Conservation (phyloP, 202 grass and related monocot species). For the Setaria italica region DNA sequence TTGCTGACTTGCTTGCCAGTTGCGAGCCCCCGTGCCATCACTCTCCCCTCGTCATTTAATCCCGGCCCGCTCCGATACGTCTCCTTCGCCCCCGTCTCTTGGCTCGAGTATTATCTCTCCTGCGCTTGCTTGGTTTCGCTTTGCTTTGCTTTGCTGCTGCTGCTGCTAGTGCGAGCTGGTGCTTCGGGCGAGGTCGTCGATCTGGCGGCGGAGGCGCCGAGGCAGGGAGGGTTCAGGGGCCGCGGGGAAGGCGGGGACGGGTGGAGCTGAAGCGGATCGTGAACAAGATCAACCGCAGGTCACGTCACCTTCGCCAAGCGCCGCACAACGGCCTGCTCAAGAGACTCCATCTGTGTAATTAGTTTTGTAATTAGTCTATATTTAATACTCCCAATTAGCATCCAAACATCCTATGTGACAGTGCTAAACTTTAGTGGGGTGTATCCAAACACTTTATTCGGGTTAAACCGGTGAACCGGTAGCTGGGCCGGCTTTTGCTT, state of each 20-base stretch:
- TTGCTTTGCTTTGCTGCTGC: no score
- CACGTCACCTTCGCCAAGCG: slow-evolving; percentile 66
- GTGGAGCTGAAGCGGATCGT: slow-evolving; percentile 63
- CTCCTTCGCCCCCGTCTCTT: not conserved
- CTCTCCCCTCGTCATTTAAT: slow-evolving; percentile 19
- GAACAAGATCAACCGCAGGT: slow-evolving; percentile 63
- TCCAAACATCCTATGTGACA: not conserved
- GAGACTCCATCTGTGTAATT: no score
- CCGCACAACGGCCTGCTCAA: slow-evolving; percentile 59
- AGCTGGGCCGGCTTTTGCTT: no score
- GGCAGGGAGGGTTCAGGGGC: not conserved
- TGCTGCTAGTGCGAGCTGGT: not conserved
- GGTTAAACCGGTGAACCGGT: no score
- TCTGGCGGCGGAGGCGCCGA: not conserved
- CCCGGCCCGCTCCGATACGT: not conserved
- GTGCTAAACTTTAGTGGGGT: no score
- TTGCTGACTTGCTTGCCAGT: not conserved
- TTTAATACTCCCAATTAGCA: no score
- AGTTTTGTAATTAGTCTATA: no score
- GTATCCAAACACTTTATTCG: no score
- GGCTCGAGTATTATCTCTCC: not conserved
- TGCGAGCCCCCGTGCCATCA: not conserved
- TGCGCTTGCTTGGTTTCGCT: not conserved
- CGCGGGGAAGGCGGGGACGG: slow-evolving; percentile 29
- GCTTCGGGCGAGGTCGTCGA: not conserved